Percentiles rank a stretch among this genome's conserved stretches.
These are phyloP conservation scores for Gossypium lobatum DNA, from an alignment of 441 rosid genomes.

Conservation along the genomic window DNA sequence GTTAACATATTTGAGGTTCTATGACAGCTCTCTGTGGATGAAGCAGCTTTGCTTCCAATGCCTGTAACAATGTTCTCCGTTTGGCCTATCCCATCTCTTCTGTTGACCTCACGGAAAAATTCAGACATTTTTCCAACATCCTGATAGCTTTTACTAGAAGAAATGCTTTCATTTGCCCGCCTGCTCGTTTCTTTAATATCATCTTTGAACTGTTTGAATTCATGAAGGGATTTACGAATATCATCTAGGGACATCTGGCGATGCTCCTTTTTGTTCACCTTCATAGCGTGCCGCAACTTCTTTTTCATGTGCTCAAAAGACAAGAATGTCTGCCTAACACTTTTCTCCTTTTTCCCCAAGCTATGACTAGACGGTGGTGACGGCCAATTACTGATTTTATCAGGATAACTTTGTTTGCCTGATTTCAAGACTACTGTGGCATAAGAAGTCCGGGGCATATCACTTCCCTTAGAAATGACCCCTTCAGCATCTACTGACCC, in stretches of 20 bases:
- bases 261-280: constrained; percentile 33
- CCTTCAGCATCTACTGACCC: background rate
- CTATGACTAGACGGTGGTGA: constrained; percentile 19
- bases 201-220: constrained; percentile 12
- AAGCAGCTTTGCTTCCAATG: constrained; percentile 20
- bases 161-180: constrained; percentile 15
- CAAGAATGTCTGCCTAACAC: constrained; percentile 34
- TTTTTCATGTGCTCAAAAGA: constrained; percentile 50
- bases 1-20: constrained; percentile 20
- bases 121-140: constrained; percentile 5
- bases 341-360: constrained; percentile 20
- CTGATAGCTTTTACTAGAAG: constrained; percentile 11
- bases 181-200: constrained; percentile 20
- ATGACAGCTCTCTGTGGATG: constrained; percentile 21
- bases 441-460: constrained; percentile 16
- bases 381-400: constrained; percentile 13
- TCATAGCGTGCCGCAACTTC: constrained; percentile 51
- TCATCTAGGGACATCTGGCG: constrained; percentile 13
- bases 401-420: constrained; percentile 30
- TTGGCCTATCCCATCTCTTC: constrained; percentile 16
- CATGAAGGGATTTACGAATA: constrained; percentile 9
- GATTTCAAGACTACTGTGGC: constrained; percentile 50
- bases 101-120: constrained; percentile 19
- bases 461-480: background rate
- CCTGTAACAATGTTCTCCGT: constrained; percentile 13